Base-by-base conservation (phyloP, 2,329 filamentous ascomycete genomes). In the Septoria petroselini region DNA sequence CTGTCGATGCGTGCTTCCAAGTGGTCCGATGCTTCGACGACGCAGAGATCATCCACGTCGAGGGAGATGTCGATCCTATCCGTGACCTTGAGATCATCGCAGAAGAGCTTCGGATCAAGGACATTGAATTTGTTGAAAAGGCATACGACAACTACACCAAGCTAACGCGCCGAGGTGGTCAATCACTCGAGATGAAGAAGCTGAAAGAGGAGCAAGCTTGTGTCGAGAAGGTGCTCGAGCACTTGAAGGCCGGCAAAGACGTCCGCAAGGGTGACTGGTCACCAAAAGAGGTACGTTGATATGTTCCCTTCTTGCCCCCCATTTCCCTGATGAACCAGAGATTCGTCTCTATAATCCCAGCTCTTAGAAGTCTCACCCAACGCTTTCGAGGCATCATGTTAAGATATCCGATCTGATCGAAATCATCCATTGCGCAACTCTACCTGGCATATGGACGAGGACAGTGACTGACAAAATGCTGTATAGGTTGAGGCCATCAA, bases 21-120 rank as follows among this genome's bases (percentile, higher is more conserved):
- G 64, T 72, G 45, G 65, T 71, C 19, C 66, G 69, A 58, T 66
- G 66, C 63, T 70, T 98, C 74, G 94, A 98, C 69, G 93, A 98
- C 78, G 93, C 91, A 53, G 93, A 98, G 75, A 98, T 98, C 66
- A 97, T 96, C 65, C 93, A 98, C 80, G 91, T 98, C 60, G 94
- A 98, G 79, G 94, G 93, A 70, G 93, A 98, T 65, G 94, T 98
- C 64, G 88, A 98, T 74, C 94, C 93, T 27, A 82, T 87, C 54
- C 85, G 93, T 68, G 93, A 98, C 78, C 74, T 98, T 62, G 87
- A 89, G 67, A 98, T 98, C 71, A 97, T 98, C 74, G 89, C 85
- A 70, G 91, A 97, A 68, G 93, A 98, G 76, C 77, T 98, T 67
- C 84, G 91, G 57, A 84, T 96, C 71, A 98, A 98, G 78, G 93